Evolutionary conservation across 148 eudicot genomes (phyloP).

Genomic region (Chenopodium suecicum): DNA sequence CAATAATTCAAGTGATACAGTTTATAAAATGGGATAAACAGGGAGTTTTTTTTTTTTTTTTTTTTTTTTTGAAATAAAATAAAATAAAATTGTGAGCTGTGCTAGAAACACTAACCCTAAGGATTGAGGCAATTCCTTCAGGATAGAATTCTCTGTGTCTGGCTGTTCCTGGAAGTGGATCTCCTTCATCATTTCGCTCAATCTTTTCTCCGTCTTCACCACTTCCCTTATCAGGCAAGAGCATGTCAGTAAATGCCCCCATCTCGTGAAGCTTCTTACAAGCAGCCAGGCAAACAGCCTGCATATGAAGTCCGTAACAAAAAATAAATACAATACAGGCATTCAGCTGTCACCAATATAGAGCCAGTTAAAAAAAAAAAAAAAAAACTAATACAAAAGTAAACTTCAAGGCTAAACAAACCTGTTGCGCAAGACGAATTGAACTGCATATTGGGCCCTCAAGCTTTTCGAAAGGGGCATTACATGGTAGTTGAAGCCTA

Average conservation of each 20-base stretch:
- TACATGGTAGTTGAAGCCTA: constrained; percentile 97
- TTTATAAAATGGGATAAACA: background rate
- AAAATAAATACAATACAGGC: background rate
- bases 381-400: background rate
- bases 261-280: constrained; percentile 98
- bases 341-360: background rate
- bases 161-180: constrained; percentile 90
- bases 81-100: background rate
- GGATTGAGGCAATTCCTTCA: constrained; percentile 86
- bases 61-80: no score
- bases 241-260: constrained; percentile 99
- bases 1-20: background rate
- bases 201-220: constrained; percentile 61
- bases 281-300: constrained; percentile 98
- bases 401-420: constrained; percentile 22
- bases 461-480: constrained; percentile 93
- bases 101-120: constrained; percentile 55
- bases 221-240: constrained; percentile 97
- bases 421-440: constrained; percentile 96
- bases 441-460: constrained; percentile 91
- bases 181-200: constrained; percentile 81
- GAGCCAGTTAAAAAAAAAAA: background rate
- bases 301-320: constrained; percentile 20
- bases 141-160: constrained; percentile 97
- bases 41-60: no score